A percentile compares a stretch with the other conserved stretches of the same genome.
These are phyloP conservation scores for Coemansia sp. DNA, from an alignment of 192 early-diverging fungal genomes.

Conservation along the genomic window DNA sequence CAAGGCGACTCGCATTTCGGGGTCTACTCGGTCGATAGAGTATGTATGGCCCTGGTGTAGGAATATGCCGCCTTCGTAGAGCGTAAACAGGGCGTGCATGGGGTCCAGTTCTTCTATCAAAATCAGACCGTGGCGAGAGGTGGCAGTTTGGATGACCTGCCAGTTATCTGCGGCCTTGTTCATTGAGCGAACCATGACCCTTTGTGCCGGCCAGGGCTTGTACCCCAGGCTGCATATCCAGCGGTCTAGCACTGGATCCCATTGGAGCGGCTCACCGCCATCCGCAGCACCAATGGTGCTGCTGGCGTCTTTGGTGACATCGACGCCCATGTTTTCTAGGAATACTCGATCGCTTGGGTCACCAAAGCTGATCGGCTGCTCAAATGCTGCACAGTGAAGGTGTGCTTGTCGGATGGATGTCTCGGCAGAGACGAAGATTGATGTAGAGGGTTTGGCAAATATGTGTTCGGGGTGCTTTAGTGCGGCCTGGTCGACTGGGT, in stretches of 20 bases:
- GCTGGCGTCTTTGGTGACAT: not conserved
- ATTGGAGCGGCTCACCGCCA: not conserved
- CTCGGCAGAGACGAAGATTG: constrained; percentile 34
- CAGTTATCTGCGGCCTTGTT: constrained; percentile 6
- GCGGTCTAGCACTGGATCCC: constrained; percentile 3
- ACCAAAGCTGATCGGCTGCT: constrained; percentile 27
- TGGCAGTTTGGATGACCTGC: constrained; percentile 12
- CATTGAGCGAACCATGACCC: constrained; percentile 25
- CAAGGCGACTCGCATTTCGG: constrained; percentile 9
- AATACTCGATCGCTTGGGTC: not conserved
- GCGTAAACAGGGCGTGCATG: constrained; percentile 18
- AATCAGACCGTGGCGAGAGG: not conserved
- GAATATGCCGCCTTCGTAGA: constrained; percentile 45
- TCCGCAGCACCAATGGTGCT: not conserved
- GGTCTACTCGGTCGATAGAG: constrained; percentile 24
- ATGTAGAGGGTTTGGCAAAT: constrained; percentile 43
- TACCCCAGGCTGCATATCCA: constrained; percentile 17
- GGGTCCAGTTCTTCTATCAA: constrained; percentile 44
- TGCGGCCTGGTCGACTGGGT: constrained; percentile 56
- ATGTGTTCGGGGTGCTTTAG: constrained; percentile 45
- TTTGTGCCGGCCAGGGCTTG: constrained; percentile 36
- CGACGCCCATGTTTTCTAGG: not conserved
- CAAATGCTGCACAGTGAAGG: constrained; percentile 71
- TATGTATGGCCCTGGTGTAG: constrained; percentile 28
- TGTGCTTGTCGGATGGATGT: constrained; percentile 51